Percentiles rank a stretch among this genome's conserved stretches.
These are phyloP conservation scores for Barnettozyma vustinii DNA, from an alignment of 805 yeast genomes.

Conservation along the genomic window DNA sequence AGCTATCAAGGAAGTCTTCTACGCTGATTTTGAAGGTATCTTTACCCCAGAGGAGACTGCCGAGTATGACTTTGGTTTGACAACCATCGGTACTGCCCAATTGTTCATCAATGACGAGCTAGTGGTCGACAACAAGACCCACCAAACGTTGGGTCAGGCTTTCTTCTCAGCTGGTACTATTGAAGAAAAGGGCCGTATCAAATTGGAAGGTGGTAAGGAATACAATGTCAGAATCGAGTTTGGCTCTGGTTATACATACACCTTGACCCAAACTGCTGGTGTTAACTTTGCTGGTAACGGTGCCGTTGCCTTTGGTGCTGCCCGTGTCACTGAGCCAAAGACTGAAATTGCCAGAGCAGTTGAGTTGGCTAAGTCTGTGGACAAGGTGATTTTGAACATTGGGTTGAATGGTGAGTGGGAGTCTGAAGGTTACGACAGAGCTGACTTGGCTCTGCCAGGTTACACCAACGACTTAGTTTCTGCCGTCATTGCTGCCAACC, in stretches of 20 bases:
- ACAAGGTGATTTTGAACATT: constrained; percentile 45
- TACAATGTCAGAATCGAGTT: constrained; percentile 45
- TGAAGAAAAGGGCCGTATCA: constrained; percentile 38
- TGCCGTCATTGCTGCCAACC: constrained; percentile 41
- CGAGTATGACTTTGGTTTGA: constrained; percentile 45
- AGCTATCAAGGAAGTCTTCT: constrained; percentile 28
- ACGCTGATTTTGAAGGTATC: constrained; percentile 41
- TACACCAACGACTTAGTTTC: constrained; percentile 39
- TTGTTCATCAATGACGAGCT: constrained; percentile 46
- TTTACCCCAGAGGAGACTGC: constrained; percentile 44
- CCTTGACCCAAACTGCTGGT: constrained; percentile 11
- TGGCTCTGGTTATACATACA: constrained; percentile 43
- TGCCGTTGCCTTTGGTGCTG: constrained; percentile 30
- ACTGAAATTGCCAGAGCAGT: constrained; percentile 38
- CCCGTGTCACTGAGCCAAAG: constrained; percentile 25
- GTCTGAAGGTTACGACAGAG: constrained; percentile 54
- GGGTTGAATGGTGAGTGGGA: constrained; percentile 56
- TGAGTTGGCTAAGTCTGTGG: constrained; percentile 42
- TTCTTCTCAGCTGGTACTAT: constrained; percentile 53
- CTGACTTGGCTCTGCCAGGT: constrained; percentile 46
- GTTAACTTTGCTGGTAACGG: constrained; percentile 31
- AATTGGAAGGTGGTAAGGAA: constrained; percentile 37
- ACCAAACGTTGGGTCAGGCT: constrained; percentile 43
- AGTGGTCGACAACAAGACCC: constrained; percentile 50
- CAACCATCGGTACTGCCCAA: constrained; percentile 50